A percentile compares a stretch with the other conserved stretches of the same genome.
Evolutionary conservation across 495 filamentous ascomycete genomes (phyloP).

Genomic region (Platismatia glauca): DNA sequence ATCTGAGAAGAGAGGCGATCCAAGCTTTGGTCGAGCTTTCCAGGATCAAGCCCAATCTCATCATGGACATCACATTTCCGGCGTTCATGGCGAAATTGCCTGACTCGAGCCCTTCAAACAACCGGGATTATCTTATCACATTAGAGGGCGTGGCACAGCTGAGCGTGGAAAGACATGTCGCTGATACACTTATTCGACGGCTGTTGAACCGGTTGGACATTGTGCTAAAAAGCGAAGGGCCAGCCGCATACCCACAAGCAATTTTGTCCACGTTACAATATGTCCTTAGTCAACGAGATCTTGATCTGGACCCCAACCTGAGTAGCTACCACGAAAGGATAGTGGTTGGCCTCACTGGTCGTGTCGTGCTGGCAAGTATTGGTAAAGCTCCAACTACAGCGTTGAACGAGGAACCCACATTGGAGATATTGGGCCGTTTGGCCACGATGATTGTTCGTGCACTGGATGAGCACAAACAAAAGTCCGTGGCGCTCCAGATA

Average conservation of each 20-base stretch:
- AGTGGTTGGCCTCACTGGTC: slow-evolving; percentile 43
- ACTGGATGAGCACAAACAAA: slow-evolving; percentile 45
- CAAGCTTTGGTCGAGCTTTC: slow-evolving; percentile 54
- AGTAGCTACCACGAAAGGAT: slow-evolving; percentile 53
- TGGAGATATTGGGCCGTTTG: slow-evolving; percentile 57
- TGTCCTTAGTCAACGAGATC: slow-evolving; percentile 48
- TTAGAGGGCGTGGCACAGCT: slow-evolving; percentile 62
- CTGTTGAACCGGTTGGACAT: slow-evolving; percentile 57
- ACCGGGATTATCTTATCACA: slow-evolving; percentile 44
- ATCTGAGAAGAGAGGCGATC: slow-evolving; percentile 57
- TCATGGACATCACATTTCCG: slow-evolving; percentile 64
- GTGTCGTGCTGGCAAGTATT: slow-evolving; percentile 35
- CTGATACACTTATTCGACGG: slow-evolving; percentile 59
- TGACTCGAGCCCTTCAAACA: slow-evolving; percentile 37
- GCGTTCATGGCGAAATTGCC: slow-evolving; percentile 64
- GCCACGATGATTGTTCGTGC: slow-evolving; percentile 52
- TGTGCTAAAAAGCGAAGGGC: slow-evolving; percentile 46
- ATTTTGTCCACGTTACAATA: slow-evolving; percentile 59
- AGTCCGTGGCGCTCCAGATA: slow-evolving; percentile 43
- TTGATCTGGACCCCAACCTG: slow-evolving; percentile 40
- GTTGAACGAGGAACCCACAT: slow-evolving; percentile 44
- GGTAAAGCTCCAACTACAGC: slow-evolving; percentile 35
- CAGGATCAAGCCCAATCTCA: slow-evolving; percentile 54
- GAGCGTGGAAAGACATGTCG: slow-evolving; percentile 53
- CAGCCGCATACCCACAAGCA: slow-evolving; percentile 46